A percentile compares a stretch with the other conserved stretches of the same genome.
phyloP scores from a whole-genome alignment of 192 early-diverging fungal species.

The Entrophospora sp. region DNA sequence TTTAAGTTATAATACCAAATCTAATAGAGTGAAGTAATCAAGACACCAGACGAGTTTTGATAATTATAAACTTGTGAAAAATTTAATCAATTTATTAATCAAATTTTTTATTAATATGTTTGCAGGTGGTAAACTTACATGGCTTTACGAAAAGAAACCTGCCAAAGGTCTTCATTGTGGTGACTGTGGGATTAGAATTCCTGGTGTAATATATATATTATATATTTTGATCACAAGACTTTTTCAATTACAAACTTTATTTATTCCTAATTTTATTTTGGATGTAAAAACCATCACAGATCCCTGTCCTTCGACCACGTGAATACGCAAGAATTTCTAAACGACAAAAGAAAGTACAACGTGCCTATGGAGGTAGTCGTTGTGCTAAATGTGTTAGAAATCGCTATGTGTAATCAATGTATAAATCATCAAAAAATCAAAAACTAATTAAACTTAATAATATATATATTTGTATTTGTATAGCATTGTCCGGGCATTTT shows the following conservation, averaged over 20 bases:
- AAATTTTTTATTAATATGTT: neutral
- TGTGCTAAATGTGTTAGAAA: conserved; percentile 67
- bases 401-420: conserved; percentile 63
- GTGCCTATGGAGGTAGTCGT: conserved; percentile 96
- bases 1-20: conserved; percentile 84
- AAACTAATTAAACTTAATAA: no score
- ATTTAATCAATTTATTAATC: neutral
- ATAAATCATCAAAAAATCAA: neutral
- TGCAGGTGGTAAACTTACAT: conserved; percentile 78
- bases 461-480: neutral
- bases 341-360: conserved; percentile 85
- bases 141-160: conserved; percentile 89
- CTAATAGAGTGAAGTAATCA: conserved; percentile 77
- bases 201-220: no score
- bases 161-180: conserved; percentile 90
- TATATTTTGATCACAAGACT: no score
- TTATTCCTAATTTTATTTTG: no score
- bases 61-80: conserved; percentile 1
- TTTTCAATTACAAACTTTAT: no score
- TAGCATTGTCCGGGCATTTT: conserved; percentile 96
- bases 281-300: no score
- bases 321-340: conserved; percentile 87
- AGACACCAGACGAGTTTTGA: conserved; percentile 65
- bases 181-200: conserved; percentile 85
- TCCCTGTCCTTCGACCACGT: conserved; percentile 87